Evolutionary conservation across 176 grass and related monocot species (phyloP).

Genomic region (Avena sativa): DNA sequence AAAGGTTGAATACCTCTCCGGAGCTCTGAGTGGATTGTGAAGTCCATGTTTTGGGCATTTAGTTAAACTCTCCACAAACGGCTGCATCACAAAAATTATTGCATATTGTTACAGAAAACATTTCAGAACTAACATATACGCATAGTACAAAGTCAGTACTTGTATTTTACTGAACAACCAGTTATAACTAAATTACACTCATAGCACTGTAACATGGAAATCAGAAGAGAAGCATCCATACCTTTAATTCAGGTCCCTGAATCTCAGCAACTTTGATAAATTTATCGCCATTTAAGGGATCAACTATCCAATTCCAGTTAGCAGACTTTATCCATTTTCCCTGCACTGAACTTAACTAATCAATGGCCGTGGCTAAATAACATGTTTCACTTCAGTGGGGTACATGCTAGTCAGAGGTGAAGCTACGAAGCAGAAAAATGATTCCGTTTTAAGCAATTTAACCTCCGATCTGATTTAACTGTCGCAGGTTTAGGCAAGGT

Average conservation of each 20-base stretch:
- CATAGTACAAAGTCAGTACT: neutral
- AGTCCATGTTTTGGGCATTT: slow-evolving; percentile 93
- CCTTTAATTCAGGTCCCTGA: slow-evolving; percentile 79
- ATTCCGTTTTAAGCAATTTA: neutral
- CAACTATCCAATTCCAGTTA: slow-evolving; percentile 76
- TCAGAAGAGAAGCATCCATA: slow-evolving; percentile 34
- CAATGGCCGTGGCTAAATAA: neutral
- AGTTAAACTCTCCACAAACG: slow-evolving; percentile 84
- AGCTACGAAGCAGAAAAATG: neutral
- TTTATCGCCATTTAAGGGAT: slow-evolving; percentile 87
- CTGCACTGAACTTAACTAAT: slow-evolving; percentile 68
- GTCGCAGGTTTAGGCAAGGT: no score
- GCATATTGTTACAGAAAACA: neutral
- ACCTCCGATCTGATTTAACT: no score
- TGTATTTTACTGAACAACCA: neutral
- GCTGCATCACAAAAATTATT: slow-evolving; percentile 42
- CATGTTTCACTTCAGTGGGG: neutral
- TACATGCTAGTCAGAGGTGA: neutral
- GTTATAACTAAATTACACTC: neutral
- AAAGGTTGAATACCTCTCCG: slow-evolving; percentile 67
- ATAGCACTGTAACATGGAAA: neutral
- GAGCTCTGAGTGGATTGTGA: slow-evolving; percentile 91
- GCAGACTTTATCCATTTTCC: slow-evolving; percentile 71
- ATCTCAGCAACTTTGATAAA: slow-evolving; percentile 91
- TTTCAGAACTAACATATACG: neutral